Percentiles rank a stretch among this genome's conserved stretches.
phyloP scores from a whole-genome alignment of 371 early-diverging fungal genomes.

The Nematocida sp. region DNA sequence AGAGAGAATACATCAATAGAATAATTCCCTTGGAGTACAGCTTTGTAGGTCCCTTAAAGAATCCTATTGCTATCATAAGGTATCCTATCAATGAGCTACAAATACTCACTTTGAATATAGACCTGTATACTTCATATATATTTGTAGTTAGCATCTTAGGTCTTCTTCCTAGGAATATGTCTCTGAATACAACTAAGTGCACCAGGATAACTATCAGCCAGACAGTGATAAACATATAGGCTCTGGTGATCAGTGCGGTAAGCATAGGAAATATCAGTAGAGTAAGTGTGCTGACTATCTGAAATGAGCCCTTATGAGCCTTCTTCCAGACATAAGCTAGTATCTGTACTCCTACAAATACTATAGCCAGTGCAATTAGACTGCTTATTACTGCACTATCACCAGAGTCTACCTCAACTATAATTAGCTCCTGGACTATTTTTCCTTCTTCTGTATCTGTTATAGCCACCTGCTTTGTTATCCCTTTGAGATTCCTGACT shows the following conservation, averaged over 20 bases:
- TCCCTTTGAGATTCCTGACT: background rate
- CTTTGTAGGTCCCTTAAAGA: background rate
- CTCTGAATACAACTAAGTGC: conserved; percentile 39
- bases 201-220: conserved; percentile 46
- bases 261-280: conserved; percentile 57
- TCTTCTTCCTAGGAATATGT: conserved; percentile 35
- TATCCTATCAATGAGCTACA: conserved; percentile 12
- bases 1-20: conserved; percentile 53
- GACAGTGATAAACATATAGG: conserved; percentile 40
- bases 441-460: conserved; percentile 10
- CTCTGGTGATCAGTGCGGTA: conserved; percentile 26
- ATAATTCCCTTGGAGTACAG: conserved; percentile 1
- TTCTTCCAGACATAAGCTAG: conserved; percentile 55
- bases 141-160: conserved; percentile 20
- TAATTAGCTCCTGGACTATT: conserved; percentile 21
- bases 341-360: conserved; percentile 55
- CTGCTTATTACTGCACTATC: conserved; percentile 2
- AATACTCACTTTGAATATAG: conserved; percentile 16
- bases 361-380: conserved; percentile 26
- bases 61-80: conserved; percentile 28
- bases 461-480: background rate
- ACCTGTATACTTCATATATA: conserved; percentile 28
- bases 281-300: conserved; percentile 27
- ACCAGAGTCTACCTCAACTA: conserved; percentile 26
- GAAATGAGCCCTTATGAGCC: conserved; percentile 41